Conservation (phyloP, 2,329 filamentous ascomycete species). For the Alternaria viburni region DNA sequence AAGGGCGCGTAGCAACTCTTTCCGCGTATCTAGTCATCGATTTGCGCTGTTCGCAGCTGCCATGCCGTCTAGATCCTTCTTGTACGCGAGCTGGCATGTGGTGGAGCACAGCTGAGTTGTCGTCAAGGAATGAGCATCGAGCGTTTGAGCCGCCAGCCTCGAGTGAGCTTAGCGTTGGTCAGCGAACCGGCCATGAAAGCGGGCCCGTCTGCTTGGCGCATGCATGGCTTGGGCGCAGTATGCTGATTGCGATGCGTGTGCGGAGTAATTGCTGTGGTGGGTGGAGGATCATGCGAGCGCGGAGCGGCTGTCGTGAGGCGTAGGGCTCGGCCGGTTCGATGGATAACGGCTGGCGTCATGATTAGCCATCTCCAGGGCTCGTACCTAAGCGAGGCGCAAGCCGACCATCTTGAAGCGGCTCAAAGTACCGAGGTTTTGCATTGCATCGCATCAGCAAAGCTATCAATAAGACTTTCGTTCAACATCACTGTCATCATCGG, state of each 20-base stretch:
- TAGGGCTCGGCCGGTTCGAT: not conserved
- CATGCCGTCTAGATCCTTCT: not conserved
- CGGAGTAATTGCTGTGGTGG: not conserved
- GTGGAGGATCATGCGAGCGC: not conserved
- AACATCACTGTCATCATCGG: not conserved
- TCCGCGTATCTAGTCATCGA: not conserved
- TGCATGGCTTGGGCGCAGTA: constrained; percentile 1
- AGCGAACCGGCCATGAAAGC: not conserved
- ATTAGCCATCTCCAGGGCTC: not conserved
- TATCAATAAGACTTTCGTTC: not conserved
- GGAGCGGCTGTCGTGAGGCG: not conserved
- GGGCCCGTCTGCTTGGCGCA: constrained; percentile 7
- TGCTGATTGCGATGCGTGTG: constrained; percentile 2
- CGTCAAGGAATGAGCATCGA: constrained; percentile 7
- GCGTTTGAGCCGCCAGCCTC: constrained; percentile 1
- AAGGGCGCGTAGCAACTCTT: not conserved
- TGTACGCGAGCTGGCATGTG: not conserved
- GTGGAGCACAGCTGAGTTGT: constrained; percentile 12
- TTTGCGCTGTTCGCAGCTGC: not conserved
- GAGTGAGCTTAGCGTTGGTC: not conserved
- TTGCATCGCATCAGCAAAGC: not conserved
- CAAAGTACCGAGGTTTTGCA: not conserved
- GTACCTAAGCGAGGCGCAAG: not conserved
- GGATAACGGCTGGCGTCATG: not conserved
- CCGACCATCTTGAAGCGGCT: constrained; percentile 2